Conservation (phyloP, 1,139 yeast species). For the Pichia sp. region DNA sequence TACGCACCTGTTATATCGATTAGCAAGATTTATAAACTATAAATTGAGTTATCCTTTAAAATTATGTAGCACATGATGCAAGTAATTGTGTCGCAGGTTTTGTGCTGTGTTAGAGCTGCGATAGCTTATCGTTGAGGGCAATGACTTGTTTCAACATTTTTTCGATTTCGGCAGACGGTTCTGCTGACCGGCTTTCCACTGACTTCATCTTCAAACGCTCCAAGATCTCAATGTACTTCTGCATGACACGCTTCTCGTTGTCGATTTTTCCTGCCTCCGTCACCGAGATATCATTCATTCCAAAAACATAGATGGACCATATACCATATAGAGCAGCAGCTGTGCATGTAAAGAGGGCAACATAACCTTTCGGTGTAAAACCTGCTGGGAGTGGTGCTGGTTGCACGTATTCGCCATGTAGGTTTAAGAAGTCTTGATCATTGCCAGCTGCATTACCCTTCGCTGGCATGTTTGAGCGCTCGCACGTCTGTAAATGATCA, state of each 20-base stretch:
- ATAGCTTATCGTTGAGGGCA: constrained; percentile 5
- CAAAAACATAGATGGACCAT: constrained; percentile 51
- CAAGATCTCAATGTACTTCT: constrained; percentile 11
- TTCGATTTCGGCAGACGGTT: constrained; percentile 1
- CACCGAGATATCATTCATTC: constrained; percentile 54
- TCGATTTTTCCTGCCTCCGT: constrained; percentile 35
- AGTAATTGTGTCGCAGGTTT: too few species aligned
- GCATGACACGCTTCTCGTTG: constrained; percentile 21
- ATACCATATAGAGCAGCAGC: constrained; percentile 58
- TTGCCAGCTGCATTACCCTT: constrained; percentile 71
- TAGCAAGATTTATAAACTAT: not conserved
- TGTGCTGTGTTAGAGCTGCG: not conserved
- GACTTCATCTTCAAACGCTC: constrained; percentile 3
- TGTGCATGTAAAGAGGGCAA: constrained; percentile 56
- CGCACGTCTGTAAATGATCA: constrained; percentile 48
- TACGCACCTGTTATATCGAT: not conserved
- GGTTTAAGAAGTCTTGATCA: constrained; percentile 46
- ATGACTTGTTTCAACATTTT: constrained; percentile 5
- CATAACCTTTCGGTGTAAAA: constrained; percentile 63
- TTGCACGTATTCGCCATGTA: constrained; percentile 56
- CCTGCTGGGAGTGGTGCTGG: constrained; percentile 58
- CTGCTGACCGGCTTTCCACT: not conserved
- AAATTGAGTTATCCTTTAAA: not conserved
- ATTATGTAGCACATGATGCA: not conserved
- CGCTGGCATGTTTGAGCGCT: constrained; percentile 39